These are phyloP conservation scores for Immersiporthe knoxdaviesiana DNA, from an alignment of 2,329 filamentous ascomycete genomes.

Conservation along the genomic window DNA sequence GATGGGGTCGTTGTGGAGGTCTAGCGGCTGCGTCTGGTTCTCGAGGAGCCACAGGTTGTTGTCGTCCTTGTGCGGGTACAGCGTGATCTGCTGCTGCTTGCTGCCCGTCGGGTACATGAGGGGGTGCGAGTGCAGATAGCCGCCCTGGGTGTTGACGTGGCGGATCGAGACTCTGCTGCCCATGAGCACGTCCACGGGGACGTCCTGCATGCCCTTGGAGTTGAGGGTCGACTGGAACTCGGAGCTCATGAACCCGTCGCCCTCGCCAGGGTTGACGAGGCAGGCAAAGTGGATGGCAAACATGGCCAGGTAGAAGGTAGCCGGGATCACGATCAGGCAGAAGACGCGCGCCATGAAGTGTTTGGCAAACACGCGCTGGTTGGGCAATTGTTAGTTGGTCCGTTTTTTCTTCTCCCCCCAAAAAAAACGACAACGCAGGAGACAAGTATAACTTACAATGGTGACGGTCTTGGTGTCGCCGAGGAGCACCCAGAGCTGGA, in stretches of 20 bases:
- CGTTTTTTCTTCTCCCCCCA: too few species aligned
- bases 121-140: conserved; percentile 93
- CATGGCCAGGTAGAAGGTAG: conserved; percentile 93
- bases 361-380: conserved; percentile 80
- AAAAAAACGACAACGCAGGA: neutral
- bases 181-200: conserved; percentile 87
- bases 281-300: conserved; percentile 96
- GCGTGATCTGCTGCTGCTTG: conserved; percentile 97
- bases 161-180: conserved; percentile 85
- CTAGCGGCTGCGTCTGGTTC: conserved; percentile 92
- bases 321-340: conserved; percentile 86
- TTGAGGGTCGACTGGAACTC: conserved; percentile 98
- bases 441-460: conserved; percentile 41
- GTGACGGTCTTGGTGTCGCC: conserved; percentile 88
- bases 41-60: conserved; percentile 96
- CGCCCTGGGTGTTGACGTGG: conserved; percentile 96
- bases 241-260: conserved; percentile 99
- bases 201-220: conserved; percentile 94
- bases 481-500: conserved; percentile 94
- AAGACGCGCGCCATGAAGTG: conserved; percentile 90
- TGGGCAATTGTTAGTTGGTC: neutral
- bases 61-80: conserved; percentile 98
- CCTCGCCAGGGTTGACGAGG: conserved; percentile 91
- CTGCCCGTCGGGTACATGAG: conserved; percentile 98
- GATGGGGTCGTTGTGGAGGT: conserved; percentile 73